Conservation (phyloP, 2,329 filamentous ascomycete genomes). For the Akanthomyces muscarius region DNA sequence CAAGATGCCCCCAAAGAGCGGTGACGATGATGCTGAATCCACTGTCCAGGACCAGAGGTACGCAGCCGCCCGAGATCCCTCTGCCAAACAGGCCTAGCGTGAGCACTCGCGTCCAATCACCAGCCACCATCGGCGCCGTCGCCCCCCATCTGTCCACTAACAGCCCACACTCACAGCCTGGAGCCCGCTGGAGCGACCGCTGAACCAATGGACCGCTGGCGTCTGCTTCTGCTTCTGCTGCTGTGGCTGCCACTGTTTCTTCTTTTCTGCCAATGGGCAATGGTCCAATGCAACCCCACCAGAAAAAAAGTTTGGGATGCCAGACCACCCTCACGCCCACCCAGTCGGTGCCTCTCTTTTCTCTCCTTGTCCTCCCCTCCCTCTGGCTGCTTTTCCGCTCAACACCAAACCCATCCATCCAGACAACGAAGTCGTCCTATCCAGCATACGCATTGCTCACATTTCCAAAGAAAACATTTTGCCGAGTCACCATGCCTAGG, state of each 20-base stretch:
- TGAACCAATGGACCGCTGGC: background rate
- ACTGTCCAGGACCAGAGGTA: background rate
- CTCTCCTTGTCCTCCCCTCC: constrained; percentile 14
- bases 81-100: background rate
- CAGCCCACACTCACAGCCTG: background rate
- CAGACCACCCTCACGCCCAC: background rate
- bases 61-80: constrained; percentile 2
- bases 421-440: constrained; percentile 19
- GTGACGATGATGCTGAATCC: background rate
- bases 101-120: background rate
- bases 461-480: constrained; percentile 50
- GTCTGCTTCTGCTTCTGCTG: no score
- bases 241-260: no score
- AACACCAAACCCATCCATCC: constrained; percentile 9
- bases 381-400: constrained; percentile 18
- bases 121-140: background rate
- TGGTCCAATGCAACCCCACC: constrained; percentile 1
- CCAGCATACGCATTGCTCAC: background rate
- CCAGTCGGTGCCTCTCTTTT: constrained; percentile 3
- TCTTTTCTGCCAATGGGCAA: no score
- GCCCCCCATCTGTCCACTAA: background rate
- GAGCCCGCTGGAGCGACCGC: background rate
- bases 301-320: constrained; percentile 15
- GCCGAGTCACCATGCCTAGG: constrained; percentile 70
- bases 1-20: background rate